Base-by-base conservation (phyloP, 352 stramenopile species). In the Phytophthora megakarya region DNA sequence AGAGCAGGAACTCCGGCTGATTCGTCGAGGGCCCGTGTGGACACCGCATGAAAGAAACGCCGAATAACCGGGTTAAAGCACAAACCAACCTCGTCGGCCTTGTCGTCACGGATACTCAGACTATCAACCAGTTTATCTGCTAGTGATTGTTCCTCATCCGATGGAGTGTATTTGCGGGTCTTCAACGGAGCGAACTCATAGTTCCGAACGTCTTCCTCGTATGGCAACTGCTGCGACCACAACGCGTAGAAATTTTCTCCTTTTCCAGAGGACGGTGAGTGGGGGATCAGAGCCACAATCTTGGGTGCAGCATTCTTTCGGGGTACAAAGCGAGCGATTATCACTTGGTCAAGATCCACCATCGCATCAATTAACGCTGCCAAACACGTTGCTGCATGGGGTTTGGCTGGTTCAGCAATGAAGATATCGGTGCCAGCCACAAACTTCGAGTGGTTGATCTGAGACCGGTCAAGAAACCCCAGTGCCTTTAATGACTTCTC, bases 101-200 rank as follows among this genome's bases (percentile, higher is more conserved):
- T 89, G 48, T 91, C 82, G 1, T 82, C 66, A 28, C 81, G 79
- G 22, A 91, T 78, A 44, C 80, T 93, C 37, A 95, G 58, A 37
- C 72, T 84, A 60, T 95, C 86, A 9, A 95, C 84, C 16, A 95
- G 62, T 39, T 77, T 78, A 54, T 95, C 81, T 0, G 84, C 84
- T 0, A 88, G 55, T 1, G 67, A 58, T 23, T 91, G 82, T 53
- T 95, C 84, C n/a, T 81, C 46, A 10, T 73, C 68, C 8, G 60
- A 88, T 2, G 83, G 85, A 8, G 67, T 69, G 26, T 77, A 54
- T 57, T 88, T 85, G n/a, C 66, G 55, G 5, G 54, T 81, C 37
- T 81, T 81, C 7, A 93, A 70, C 15, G 84, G 75, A 37, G 81
- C 72, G 60, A 95, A 95, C 60, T 95, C 84, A 47, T 92, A 95